Evolutionary conservation across 2,329 filamentous ascomycete species (phyloP).

Genomic region (Aspergillus latus): DNA sequence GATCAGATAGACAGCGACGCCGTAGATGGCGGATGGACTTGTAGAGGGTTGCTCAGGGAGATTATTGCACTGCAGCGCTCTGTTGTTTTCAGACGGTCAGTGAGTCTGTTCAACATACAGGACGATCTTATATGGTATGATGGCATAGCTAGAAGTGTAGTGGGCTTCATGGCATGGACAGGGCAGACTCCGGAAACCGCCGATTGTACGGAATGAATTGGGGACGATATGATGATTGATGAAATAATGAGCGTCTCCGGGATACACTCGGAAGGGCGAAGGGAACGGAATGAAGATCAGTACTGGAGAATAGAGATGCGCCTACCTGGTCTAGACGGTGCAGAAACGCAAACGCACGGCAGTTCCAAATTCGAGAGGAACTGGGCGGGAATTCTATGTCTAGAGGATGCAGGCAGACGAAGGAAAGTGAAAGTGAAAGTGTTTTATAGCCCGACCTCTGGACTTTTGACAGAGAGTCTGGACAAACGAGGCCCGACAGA

Average conservation of each 20-base stretch:
- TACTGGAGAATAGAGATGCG: too few species aligned
- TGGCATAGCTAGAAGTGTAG: neutral
- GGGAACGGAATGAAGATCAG: neutral
- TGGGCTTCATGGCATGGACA: neutral
- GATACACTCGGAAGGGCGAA: neutral
- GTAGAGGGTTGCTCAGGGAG: too few species aligned
- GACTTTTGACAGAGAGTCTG: neutral
- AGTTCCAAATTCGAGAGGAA: neutral
- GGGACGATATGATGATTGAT: neutral
- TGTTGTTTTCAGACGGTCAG: too few species aligned
- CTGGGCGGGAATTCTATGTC: too few species aligned
- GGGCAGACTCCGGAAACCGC: constrained; percentile 9
- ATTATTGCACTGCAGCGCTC: too few species aligned
- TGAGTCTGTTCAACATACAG: too few species aligned
- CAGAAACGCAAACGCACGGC: neutral
- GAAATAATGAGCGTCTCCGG: neutral
- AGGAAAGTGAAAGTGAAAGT: neutral
- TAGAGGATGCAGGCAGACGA: too few species aligned
- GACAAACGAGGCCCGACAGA: too few species aligned
- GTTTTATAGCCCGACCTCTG: neutral
- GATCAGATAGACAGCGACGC: too few species aligned
- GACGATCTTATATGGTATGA: too few species aligned
- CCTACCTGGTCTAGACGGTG: neutral
- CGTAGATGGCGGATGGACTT: too few species aligned
- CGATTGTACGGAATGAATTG: neutral